phyloP scores from a whole-genome alignment of 2,329 filamentous ascomycete genomes.

The Nemania abortiva region DNA sequence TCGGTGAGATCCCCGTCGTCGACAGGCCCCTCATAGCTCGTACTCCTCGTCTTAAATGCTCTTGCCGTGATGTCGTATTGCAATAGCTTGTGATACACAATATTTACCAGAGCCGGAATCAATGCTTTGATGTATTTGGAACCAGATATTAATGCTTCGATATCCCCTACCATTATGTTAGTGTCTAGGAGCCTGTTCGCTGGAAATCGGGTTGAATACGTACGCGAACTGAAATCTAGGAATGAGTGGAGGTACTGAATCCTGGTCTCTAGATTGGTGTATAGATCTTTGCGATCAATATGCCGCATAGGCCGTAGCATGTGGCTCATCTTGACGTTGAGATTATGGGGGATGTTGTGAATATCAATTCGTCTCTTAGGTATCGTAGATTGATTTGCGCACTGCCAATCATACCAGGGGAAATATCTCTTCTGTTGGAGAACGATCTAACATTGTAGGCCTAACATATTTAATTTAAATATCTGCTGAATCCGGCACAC shows the following conservation, averaged over 20 bases:
- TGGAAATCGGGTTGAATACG: conserved; percentile 43
- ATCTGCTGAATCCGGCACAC: not conserved
- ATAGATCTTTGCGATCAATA: conserved; percentile 77
- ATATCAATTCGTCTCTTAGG: not conserved
- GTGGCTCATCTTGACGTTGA: conserved; percentile 41
- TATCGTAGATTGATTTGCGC: not conserved
- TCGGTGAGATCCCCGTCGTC: conserved; percentile 73
- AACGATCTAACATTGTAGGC: not conserved
- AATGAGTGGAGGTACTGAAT: conserved; percentile 81
- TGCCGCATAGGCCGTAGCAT: conserved; percentile 61
- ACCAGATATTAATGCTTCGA: conserved; percentile 76
- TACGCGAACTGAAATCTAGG: conserved; percentile 79
- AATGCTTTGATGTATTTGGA: conserved; percentile 84
- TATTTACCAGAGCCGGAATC: conserved; percentile 85
- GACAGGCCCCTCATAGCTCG: conserved; percentile 74
- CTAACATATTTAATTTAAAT: conserved; percentile 20
- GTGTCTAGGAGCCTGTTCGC: conserved; percentile 3
- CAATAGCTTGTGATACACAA: conserved; percentile 85
- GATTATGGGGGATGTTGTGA: not conserved
- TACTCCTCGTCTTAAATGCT: conserved; percentile 74
- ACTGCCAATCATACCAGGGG: not conserved
- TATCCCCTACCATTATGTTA: conserved; percentile 66
- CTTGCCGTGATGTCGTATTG: conserved; percentile 85
- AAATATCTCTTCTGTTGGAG: conserved; percentile 1
- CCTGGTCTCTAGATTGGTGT: conserved; percentile 76